phyloP scores from a whole-genome alignment of 2,329 filamentous ascomycete species.

The Rhexocercosporidium sp. region DNA sequence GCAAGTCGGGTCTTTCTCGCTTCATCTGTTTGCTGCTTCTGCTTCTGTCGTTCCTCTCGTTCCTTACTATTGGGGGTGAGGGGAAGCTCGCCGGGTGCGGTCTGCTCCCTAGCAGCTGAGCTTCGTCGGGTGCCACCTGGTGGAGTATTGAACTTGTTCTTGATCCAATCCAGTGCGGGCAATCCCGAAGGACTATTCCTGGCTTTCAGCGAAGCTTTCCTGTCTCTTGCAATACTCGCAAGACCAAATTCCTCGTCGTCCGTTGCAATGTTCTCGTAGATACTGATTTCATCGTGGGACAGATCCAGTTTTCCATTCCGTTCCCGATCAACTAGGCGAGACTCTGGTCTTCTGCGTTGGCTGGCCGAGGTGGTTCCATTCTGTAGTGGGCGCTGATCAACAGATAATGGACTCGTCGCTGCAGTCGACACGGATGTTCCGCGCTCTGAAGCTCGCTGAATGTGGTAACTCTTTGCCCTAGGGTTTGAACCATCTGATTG shows the following conservation, averaged over 20 bases:
- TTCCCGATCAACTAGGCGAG: conserved; percentile 1
- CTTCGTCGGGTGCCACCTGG: conserved; percentile 25
- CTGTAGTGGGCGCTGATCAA: conserved; percentile 25
- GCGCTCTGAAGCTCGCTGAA: conserved; percentile 33
- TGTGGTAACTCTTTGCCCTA: conserved; percentile 35
- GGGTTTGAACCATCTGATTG: conserved; percentile 19
- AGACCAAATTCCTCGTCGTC: conserved; percentile 32
- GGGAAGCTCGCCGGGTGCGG: conserved; percentile 30
- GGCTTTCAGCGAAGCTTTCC: conserved; percentile 28
- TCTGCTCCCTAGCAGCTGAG: conserved; percentile 21
- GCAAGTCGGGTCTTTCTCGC: conserved; percentile 27
- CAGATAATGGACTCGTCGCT: conserved; percentile 36
- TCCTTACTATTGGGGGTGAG: conserved; percentile 37
- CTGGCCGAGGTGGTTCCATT: conserved; percentile 13
- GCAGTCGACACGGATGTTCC: conserved; percentile 37
- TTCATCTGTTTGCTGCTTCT: conserved; percentile 26
- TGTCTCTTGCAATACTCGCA: conserved; percentile 22
- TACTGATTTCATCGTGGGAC: conserved; percentile 25
- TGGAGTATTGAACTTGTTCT: conserved; percentile 33
- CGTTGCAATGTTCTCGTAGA: conserved; percentile 38
- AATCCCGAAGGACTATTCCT: conserved; percentile 29
- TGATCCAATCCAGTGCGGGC: conserved; percentile 26
- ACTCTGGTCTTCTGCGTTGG: conserved; percentile 23
- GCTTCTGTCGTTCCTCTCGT: conserved; percentile 25
- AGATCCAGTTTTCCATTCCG: conserved; percentile 12